Evolutionary conservation across 148 eudicot species (phyloP).

Genomic region (Gaultheria prostrata): DNA sequence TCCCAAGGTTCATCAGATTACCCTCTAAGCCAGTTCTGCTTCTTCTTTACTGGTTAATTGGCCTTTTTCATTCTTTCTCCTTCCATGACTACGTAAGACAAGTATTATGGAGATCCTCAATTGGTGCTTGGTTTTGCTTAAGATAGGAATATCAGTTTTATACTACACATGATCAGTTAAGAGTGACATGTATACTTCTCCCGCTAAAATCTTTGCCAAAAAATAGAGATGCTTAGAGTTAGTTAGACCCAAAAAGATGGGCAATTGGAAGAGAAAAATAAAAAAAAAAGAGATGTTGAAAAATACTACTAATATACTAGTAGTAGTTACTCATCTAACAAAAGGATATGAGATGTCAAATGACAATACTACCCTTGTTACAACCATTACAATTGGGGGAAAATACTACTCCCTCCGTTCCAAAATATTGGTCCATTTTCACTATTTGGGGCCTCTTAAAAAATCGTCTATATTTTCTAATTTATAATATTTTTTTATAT

Average conservation of each 20-base stretch:
- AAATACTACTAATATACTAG: no score
- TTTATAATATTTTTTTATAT: no score
- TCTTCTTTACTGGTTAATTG: neutral
- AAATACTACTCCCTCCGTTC: no score
- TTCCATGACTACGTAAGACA: neutral
- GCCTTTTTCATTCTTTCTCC: neutral
- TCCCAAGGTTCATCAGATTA: no score
- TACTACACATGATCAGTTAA: neutral
- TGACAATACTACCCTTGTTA: no score
- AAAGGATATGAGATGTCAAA: no score
- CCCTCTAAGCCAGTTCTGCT: no score
- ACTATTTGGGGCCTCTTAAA: no score
- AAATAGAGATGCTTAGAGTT: neutral
- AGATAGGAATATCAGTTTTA: neutral
- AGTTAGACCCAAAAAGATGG: neutral
- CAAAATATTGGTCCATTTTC: no score
- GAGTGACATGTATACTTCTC: neutral
- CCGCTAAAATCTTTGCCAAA: neutral
- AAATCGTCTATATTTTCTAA: no score
- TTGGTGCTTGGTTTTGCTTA: neutral
- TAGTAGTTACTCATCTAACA: no score
- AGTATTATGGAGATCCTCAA: neutral
- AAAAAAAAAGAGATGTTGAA: neutral
- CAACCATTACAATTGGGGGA: no score
- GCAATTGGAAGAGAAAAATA: neutral